Evolutionary conservation across 2,329 filamentous ascomycete genomes (phyloP).

Genomic region (Albophoma yamanashiensis): DNA sequence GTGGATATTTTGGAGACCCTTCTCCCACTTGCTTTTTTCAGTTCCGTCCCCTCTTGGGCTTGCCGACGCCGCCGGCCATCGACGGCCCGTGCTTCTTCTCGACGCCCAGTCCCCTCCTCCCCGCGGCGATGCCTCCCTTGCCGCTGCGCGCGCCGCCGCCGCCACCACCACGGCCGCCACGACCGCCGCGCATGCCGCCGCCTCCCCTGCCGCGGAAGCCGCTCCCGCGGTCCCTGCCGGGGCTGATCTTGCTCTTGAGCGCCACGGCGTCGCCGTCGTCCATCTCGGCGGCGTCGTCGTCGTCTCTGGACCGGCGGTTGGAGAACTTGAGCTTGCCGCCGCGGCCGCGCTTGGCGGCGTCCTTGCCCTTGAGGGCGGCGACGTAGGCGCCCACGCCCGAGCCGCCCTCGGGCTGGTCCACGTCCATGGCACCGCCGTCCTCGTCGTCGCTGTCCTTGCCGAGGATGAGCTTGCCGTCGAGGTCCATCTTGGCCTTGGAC

Average conservation of each 20-base stretch:
- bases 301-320: constrained; percentile 43
- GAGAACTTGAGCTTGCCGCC: constrained; percentile 63
- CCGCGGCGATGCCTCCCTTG: constrained; percentile 33
- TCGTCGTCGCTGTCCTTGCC: constrained; percentile 44
- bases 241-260: constrained; percentile 39
- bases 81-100: constrained; percentile 34
- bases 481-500: constrained; percentile 57
- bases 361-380: constrained; percentile 56
- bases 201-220: constrained; percentile 19
- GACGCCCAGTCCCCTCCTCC: constrained; percentile 38
- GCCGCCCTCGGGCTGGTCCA: constrained; percentile 51
- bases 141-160: constrained; percentile 29
- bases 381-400: constrained; percentile 60
- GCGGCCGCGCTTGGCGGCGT: constrained; percentile 52
- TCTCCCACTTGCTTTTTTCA: constrained; percentile 1
- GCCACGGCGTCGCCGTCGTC: constrained; percentile 40
- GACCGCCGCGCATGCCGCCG: constrained; percentile 17
- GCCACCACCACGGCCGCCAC: constrained; percentile 21
- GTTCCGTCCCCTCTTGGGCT: constrained; percentile 23
- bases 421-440: constrained; percentile 46
- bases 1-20: neutral
- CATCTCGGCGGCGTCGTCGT: constrained; percentile 41
- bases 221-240: constrained; percentile 15
- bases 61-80: constrained; percentile 24
- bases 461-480: constrained; percentile 74